Conservation (phyloP, 2,329 filamentous ascomycete species). For the Arthrobotrys iridis region DNA sequence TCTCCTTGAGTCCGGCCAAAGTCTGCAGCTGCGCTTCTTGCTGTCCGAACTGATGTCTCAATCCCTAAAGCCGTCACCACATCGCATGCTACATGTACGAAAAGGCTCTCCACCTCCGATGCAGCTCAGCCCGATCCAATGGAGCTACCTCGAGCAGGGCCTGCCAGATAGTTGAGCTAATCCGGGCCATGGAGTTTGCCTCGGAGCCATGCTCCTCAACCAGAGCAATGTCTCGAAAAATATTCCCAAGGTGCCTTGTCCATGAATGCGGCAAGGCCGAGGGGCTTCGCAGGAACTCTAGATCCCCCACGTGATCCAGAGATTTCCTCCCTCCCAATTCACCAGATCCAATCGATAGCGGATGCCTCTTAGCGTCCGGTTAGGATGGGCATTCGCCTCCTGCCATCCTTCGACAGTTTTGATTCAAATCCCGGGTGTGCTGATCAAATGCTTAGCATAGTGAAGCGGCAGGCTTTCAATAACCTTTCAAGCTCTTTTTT, state of each 20-base stretch:
- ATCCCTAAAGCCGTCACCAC: too few relatives aligned
- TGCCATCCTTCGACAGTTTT: slow-evolving; percentile 40
- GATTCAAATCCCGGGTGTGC: slow-evolving; percentile 28
- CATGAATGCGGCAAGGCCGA: slow-evolving; percentile 2
- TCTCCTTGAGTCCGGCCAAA: too few relatives aligned
- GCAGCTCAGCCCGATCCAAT: too few relatives aligned
- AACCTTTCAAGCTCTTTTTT: background rate
- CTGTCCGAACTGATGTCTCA: too few relatives aligned
- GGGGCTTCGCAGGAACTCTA: slow-evolving; percentile 4
- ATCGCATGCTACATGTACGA: background rate
- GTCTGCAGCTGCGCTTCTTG: too few relatives aligned
- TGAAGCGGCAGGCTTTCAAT: background rate
- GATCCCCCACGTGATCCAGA: slow-evolving; percentile 12
- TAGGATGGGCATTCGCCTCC: slow-evolving; percentile 28
- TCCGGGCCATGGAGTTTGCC: too few relatives aligned
- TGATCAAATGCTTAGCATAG: slow-evolving; percentile 35
- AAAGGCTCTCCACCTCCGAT: background rate
- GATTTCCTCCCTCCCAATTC: background rate
- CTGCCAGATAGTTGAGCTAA: too few relatives aligned
- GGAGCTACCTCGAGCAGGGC: too few relatives aligned
- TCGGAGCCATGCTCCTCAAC: too few relatives aligned
- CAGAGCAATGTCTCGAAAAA: background rate
- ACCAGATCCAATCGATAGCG: slow-evolving; percentile 20
- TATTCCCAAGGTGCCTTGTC: slow-evolving; percentile 8
- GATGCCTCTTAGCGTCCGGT: background rate